Base-by-base conservation (phyloP, 2,329 filamentous ascomycete genomes). In the Xylaria sp. region DNA sequence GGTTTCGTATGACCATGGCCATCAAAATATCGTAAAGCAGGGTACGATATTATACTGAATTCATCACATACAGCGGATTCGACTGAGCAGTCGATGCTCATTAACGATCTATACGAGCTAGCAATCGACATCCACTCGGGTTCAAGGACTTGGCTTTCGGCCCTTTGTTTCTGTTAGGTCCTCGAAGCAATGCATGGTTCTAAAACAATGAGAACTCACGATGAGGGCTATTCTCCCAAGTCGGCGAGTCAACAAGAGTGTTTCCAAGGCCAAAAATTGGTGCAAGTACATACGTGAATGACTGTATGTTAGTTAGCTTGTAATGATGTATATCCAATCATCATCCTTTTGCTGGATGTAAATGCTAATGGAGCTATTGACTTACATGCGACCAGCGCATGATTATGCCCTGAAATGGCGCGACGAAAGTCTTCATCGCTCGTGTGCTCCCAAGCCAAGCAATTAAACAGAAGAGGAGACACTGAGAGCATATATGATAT, bases 21-120 rank as follows among this genome's bases (percentile, higher is more conserved):
- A 44, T 77, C 77, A 65, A 82, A 83, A 10, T 82, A 78, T 0
- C 83, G 79, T 39, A 86, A 79, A 6, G 83, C 77, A 2, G 84
- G 84, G 65, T 82, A 84, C 0, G 83, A 84, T 13, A 76, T 75
- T 33, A 86, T 75, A 27, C 78, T 77, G 51, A 79, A 73, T 29
- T 81, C 77, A 55, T 76, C 68, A 70, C 84, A 86, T n/a, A 84
- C 68, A 6, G 74, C 66, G 2, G 70, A n/a, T 2, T 76, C 70
- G 1, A 68, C 63, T 2, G 73, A 72, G 70, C 84, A 85, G 73
- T 85, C 80, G 20, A 85, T 71, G 62, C 78, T 81, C 31, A 79
- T 62, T 1, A 80, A 61, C 29, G 56, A 51, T 27, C 57, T 63
- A 25, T 66, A 63, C 31, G 65, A 62, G 25, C 42, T 29, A 5